phyloP scores from a whole-genome alignment of 305 asterid genomes.

The Fraxinus velutina region DNA sequence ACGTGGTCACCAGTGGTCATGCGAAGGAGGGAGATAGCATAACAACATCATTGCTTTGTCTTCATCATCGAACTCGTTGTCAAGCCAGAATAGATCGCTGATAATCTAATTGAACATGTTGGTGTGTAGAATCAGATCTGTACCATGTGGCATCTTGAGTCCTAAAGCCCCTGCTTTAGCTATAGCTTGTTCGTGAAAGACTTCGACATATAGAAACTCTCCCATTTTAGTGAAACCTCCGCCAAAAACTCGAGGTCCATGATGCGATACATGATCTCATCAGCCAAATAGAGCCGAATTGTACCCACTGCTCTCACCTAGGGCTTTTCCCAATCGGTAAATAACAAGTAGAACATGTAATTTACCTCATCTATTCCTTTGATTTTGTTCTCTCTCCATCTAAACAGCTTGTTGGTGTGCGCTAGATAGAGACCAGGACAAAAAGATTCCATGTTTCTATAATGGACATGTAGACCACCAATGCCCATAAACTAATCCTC shows the following conservation, averaged over 20 bases:
- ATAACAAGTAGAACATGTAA: neutral
- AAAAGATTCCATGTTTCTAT: no score
- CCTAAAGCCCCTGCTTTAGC: no score
- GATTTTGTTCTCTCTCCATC: neutral
- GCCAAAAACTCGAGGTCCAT: neutral
- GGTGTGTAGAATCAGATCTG: no score
- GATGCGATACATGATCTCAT: neutral
- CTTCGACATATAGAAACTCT: no score
- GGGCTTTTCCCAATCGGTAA: neutral
- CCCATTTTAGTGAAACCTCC: neutral
- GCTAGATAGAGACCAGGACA: neutral
- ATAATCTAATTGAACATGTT: no score
- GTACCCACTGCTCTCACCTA: neutral
- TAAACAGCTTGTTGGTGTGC: neutral
- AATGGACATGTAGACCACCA: neutral
- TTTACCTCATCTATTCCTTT: neutral
- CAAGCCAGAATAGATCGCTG: no score
- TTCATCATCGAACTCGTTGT: no score
- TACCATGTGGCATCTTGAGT: no score
- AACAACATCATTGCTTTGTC: neutral
- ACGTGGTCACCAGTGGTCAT: neutral
- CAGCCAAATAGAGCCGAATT: neutral
- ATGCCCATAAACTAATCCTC: neutral
- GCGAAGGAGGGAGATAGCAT: no score
- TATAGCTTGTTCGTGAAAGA: no score